Conservation (phyloP, 2,329 filamentous ascomycete species). For the Sclerotinia borealis region DNA sequence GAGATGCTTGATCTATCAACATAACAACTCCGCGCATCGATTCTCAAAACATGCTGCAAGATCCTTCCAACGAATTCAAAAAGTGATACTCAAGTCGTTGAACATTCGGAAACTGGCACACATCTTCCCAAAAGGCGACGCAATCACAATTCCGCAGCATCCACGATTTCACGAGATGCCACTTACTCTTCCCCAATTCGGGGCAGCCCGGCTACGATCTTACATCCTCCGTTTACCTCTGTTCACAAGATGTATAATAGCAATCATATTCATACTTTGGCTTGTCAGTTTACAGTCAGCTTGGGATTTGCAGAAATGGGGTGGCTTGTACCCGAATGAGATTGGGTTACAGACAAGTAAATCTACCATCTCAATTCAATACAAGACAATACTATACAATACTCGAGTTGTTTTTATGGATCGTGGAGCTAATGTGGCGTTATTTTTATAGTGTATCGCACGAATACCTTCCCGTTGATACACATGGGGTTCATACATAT, state of each 20-base stretch:
- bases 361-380: slow-evolving; percentile 32
- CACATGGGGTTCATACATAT: slow-evolving; percentile 78
- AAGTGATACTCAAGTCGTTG: background rate
- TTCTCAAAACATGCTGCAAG: slow-evolving; percentile 1
- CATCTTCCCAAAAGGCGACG: background rate
- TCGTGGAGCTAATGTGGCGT: background rate
- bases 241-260: slow-evolving; percentile 67
- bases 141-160: background rate
- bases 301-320: slow-evolving; percentile 72
- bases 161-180: slow-evolving; percentile 1
- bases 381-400: background rate
- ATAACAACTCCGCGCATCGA: slow-evolving; percentile 2
- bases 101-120: background rate
- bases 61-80: background rate
- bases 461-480: slow-evolving; percentile 87
- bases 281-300: slow-evolving; percentile 60
- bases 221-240: slow-evolving; percentile 83
- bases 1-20: background rate
- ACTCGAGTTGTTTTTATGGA: background rate
- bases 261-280: slow-evolving; percentile 64
- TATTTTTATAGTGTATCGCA: slow-evolving; percentile 66
- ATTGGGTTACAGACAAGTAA: slow-evolving; percentile 65
- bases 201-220: slow-evolving; percentile 66
- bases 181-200: slow-evolving; percentile 45
- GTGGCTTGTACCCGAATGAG: slow-evolving; percentile 70